Evolutionary conservation across 73 alveolate genomes (phyloP).

Genomic region (Loxodes magnus): DNA sequence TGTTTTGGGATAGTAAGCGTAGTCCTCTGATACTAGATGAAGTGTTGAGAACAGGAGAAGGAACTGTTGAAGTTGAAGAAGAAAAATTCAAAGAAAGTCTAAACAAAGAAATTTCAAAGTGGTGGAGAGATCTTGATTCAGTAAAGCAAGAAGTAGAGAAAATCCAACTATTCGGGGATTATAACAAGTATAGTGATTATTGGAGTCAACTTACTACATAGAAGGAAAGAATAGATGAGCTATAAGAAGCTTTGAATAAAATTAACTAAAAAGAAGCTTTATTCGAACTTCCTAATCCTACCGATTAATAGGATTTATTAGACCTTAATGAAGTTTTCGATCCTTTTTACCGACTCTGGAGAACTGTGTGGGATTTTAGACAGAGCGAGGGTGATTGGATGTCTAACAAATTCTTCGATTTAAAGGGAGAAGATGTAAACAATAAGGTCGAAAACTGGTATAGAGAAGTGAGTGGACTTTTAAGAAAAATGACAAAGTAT

Average conservation of each 20-base stretch:
- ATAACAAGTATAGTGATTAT: background rate
- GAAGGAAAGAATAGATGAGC: no score
- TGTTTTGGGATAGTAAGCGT: slow-evolving; percentile 25
- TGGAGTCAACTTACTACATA: no score
- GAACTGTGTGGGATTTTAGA: slow-evolving; percentile 44
- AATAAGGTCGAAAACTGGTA: slow-evolving; percentile 36
- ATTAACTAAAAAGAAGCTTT: slow-evolving; percentile 71
- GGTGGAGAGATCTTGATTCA: slow-evolving; percentile 13
- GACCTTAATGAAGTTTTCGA: slow-evolving; percentile 39
- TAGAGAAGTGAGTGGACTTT: slow-evolving; percentile 29
- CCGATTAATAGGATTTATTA: slow-evolving; percentile 59
- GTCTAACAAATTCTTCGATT: slow-evolving; percentile 26
- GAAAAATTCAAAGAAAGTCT: slow-evolving; percentile 33
- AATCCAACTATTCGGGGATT: slow-evolving; percentile 41
- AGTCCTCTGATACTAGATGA: slow-evolving; percentile 46
- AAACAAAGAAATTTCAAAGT: slow-evolving; percentile 38
- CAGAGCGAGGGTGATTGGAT: slow-evolving; percentile 43
- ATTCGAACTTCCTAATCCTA: slow-evolving; percentile 30
- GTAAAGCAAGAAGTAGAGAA: slow-evolving; percentile 25
- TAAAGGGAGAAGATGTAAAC: slow-evolving; percentile 38
- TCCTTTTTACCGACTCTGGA: slow-evolving; percentile 69
- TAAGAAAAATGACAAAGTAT: slow-evolving; percentile 52
- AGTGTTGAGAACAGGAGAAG: slow-evolving; percentile 34
- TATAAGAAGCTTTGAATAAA: no score
- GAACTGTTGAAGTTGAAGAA: slow-evolving; percentile 27